Percentiles rank a stretch among this genome's conserved stretches.
Conservation (phyloP, 805 yeast genomes). For the Pichia occidentalis region DNA sequence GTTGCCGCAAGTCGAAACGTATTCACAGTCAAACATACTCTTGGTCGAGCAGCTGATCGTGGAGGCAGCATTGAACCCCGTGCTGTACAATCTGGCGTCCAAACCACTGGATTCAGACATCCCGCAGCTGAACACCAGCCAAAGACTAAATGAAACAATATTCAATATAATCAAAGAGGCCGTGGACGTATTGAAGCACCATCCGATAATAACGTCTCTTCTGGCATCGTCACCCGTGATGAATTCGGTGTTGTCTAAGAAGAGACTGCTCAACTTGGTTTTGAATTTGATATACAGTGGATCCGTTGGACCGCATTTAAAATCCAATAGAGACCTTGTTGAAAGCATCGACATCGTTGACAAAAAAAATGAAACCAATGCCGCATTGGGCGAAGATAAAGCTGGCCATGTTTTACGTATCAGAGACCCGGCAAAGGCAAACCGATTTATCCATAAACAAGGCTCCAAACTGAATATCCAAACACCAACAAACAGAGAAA, state of each 20-base stretch:
- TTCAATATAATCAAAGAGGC: constrained; percentile 4
- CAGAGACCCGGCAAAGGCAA: constrained; percentile 5
- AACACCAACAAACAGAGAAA: constrained; percentile 2
- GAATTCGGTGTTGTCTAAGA: constrained; percentile 6
- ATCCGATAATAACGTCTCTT: neutral
- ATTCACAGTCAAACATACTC: constrained; percentile 2
- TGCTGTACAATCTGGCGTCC: constrained; percentile 16
- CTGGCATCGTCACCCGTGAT: neutral
- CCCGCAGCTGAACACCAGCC: constrained; percentile 6
- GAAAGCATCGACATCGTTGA: neutral
- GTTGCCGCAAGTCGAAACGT: constrained; percentile 6
- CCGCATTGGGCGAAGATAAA: neutral
- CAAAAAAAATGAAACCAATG: neutral
- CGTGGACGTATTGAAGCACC: constrained; percentile 3
- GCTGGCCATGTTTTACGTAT: neutral
- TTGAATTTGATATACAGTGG: constrained; percentile 1
- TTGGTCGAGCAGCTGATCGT: constrained; percentile 21
- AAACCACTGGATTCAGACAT: no score
- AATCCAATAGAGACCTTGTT: neutral
- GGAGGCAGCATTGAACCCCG: constrained; percentile 21
- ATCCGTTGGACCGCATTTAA: neutral
- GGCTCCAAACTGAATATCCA: constrained; percentile 1
- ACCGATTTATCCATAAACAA: constrained; percentile 2
- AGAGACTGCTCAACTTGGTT: constrained; percentile 3
- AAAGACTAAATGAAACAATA: constrained; percentile 5